A percentile compares a stretch with the other conserved stretches of the same genome.
Conservation (phyloP, 2,329 filamentous ascomycete genomes). For the Claviceps quebecensis region DNA sequence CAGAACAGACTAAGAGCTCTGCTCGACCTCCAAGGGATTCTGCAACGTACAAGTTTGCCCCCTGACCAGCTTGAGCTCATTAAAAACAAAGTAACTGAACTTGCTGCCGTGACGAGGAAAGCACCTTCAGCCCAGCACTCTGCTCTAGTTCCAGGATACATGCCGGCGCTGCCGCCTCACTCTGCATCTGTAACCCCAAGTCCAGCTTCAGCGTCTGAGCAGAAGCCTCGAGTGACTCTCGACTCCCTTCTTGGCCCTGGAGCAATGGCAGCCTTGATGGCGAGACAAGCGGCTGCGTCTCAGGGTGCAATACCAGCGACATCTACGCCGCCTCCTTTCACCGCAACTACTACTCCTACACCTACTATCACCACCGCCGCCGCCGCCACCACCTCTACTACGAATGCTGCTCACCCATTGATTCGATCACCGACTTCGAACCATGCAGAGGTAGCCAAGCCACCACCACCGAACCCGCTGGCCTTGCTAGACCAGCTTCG, state of each 20-base stretch:
- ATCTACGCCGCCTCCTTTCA: constrained; percentile 20
- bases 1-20: constrained; percentile 73
- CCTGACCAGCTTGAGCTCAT: constrained; percentile 73
- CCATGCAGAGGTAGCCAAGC: constrained; percentile 22
- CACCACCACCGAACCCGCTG: constrained; percentile 31
- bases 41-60: constrained; percentile 65
- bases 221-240: constrained; percentile 31
- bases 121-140: constrained; percentile 28
- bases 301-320: constrained; percentile 28
- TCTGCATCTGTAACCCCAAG: constrained; percentile 20
- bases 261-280: constrained; percentile 44
- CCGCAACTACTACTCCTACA: constrained; percentile 8
- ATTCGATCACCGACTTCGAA: constrained; percentile 37
- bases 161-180: constrained; percentile 14
- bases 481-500: constrained; percentile 54
- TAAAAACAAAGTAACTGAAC: constrained; percentile 68
- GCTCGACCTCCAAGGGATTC: constrained; percentile 60
- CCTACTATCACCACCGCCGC: constrained; percentile 2
- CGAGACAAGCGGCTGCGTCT: constrained; percentile 36
- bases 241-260: constrained; percentile 46
- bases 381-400: constrained; percentile 9
- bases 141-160: constrained; percentile 26
- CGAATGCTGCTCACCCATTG: constrained; percentile 13
- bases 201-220: constrained; percentile 18
- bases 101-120: constrained; percentile 50